A percentile compares a stretch with the other conserved stretches of the same genome.
Evolutionary conservation across 1,284 basidiomycete genomes (phyloP).

Genomic region (Rhodotorula sp.): DNA sequence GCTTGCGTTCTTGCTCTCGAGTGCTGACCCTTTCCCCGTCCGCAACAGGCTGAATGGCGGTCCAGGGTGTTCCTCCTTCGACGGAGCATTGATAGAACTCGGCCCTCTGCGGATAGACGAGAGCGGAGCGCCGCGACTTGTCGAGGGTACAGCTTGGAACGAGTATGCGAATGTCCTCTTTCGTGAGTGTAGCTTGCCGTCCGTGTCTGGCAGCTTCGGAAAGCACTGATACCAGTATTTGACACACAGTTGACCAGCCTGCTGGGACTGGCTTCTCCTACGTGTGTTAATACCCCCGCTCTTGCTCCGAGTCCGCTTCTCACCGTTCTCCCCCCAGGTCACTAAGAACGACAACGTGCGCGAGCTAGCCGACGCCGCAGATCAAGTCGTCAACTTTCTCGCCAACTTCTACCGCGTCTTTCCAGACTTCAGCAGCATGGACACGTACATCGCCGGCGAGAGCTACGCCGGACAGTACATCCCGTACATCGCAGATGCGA

Average conservation of each 20-base stretch:
- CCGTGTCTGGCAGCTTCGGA: not conserved
- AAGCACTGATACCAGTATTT: not conserved
- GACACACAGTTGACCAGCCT: constrained; percentile 81
- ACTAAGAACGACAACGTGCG: constrained; percentile 81
- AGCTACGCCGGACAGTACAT: constrained; percentile 98
- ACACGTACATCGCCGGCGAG: constrained; percentile 92
- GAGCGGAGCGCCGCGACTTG: constrained; percentile 65
- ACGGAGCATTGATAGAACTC: constrained; percentile 77
- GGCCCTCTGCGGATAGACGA: constrained; percentile 65
- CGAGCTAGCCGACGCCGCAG: constrained; percentile 69
- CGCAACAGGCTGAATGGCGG: constrained; percentile 48
- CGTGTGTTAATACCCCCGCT: constrained; percentile 48
- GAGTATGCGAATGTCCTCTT: constrained; percentile 96
- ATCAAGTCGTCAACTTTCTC: constrained; percentile 79
- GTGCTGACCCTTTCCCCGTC: not conserved
- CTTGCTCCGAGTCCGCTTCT: not conserved
- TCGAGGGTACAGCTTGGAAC: constrained; percentile 87
- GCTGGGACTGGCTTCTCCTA: constrained; percentile 93
- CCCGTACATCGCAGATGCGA: constrained; percentile 75
- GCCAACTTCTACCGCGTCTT: constrained; percentile 85
- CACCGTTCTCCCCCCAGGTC: constrained; percentile 47
- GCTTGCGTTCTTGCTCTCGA: not conserved
- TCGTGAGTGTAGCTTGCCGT: constrained; percentile 56
- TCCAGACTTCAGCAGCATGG: constrained; percentile 77
- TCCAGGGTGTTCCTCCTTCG: constrained; percentile 66